A percentile compares a stretch with the other conserved stretches of the same genome.
phyloP scores from a whole-genome alignment of 202 grass and related monocot species.

The Elaeis oleifera region DNA sequence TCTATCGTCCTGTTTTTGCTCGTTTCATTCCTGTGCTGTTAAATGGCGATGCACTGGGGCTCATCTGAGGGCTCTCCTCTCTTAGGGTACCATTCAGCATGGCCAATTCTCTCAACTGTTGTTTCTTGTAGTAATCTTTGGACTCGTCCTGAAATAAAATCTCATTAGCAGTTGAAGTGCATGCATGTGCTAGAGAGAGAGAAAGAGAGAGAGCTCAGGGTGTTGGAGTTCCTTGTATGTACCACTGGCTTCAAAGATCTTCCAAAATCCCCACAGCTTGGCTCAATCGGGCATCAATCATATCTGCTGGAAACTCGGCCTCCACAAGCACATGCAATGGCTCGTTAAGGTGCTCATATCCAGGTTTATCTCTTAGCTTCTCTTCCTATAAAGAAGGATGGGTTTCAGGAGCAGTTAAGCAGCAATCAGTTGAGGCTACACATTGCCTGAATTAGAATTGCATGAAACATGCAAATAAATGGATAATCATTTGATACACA shows the following conservation, averaged over 20 bases:
- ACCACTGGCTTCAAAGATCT: slow-evolving; percentile 97
- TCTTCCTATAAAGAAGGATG: slow-evolving; percentile 61
- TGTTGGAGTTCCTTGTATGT: neutral
- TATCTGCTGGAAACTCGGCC: slow-evolving; percentile 85
- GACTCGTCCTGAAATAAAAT: slow-evolving; percentile 67
- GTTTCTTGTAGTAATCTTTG: slow-evolving; percentile 96
- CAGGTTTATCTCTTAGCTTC: slow-evolving; percentile 92
- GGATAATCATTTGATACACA: too few relatives aligned
- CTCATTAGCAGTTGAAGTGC: neutral
- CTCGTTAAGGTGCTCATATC: slow-evolving; percentile 95
- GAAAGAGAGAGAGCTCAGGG: slow-evolving; percentile 9
- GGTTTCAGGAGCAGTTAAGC: slow-evolving; percentile 11
- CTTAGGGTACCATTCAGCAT: slow-evolving; percentile 87
- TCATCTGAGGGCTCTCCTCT: slow-evolving; percentile 84
- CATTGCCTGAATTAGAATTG: too few relatives aligned
- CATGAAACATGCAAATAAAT: too few relatives aligned
- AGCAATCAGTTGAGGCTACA: too few relatives aligned
- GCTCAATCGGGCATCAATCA: slow-evolving; percentile 65
- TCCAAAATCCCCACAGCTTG: slow-evolving; percentile 88
- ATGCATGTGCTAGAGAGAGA: slow-evolving; percentile 1
- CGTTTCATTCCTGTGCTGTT: slow-evolving; percentile 86
- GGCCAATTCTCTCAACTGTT: slow-evolving; percentile 85
- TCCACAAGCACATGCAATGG: slow-evolving; percentile 87
- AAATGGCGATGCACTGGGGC: slow-evolving; percentile 79
- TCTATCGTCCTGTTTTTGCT: slow-evolving; percentile 65